These are phyloP conservation scores for Capronia coronata DNA, from an alignment of 2,329 filamentous ascomycete genomes.

Conservation along the genomic window DNA sequence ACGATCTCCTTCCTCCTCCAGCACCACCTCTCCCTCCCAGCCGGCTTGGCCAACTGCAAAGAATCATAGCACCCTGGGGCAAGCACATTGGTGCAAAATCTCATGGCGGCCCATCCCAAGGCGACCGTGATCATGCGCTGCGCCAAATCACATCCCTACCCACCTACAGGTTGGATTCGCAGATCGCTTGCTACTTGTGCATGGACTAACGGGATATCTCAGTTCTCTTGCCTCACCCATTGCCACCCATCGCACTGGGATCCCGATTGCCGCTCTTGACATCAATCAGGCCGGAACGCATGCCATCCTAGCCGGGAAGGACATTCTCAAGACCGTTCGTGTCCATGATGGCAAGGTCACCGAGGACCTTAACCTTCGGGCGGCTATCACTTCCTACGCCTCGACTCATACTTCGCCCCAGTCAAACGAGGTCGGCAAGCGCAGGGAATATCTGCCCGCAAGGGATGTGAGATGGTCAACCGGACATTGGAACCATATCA, in stretches of 20 bases:
- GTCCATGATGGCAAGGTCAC: constrained; percentile 52
- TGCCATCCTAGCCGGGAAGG: constrained; percentile 58
- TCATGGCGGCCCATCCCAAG: constrained; percentile 21
- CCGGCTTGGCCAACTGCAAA: constrained; percentile 26
- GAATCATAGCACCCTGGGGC: constrained; percentile 28
- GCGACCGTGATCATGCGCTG: constrained; percentile 17
- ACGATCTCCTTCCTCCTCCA: constrained; percentile 29
- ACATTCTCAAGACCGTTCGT: constrained; percentile 60
- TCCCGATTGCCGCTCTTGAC: constrained; percentile 57
- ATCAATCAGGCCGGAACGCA: constrained; percentile 58
- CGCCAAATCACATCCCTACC: constrained; percentile 20
- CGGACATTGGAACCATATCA: constrained; percentile 52
- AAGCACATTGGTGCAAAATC: constrained; percentile 20
- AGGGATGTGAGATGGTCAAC: constrained; percentile 64
- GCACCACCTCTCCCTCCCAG: constrained; percentile 30
- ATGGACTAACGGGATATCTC: constrained; percentile 30
- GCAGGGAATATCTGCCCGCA: constrained; percentile 55
- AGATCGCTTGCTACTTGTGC: constrained; percentile 37
- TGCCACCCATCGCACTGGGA: constrained; percentile 57
- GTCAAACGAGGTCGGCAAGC: constrained; percentile 39
- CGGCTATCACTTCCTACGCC: constrained; percentile 53
- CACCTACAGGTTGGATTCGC: constrained; percentile 19
- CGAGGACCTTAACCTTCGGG: constrained; percentile 59
- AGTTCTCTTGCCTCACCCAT: constrained; percentile 37
- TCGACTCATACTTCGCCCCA: constrained; percentile 45